Evolutionary conservation across 2,329 filamentous ascomycete genomes (phyloP).

Genomic region (Rhinocladiella similis): DNA sequence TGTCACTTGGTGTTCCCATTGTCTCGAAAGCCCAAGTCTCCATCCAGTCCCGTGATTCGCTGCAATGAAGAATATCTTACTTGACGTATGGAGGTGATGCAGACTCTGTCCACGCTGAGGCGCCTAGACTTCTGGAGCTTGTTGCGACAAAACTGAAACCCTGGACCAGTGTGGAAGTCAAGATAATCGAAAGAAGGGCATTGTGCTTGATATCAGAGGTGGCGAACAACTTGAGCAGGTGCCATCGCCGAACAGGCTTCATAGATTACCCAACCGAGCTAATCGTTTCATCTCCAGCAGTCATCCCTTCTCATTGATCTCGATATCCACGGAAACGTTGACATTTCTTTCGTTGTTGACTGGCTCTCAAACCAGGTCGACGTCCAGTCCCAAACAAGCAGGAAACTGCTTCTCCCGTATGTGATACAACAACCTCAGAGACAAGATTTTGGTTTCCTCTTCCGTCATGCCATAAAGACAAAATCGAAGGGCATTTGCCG

Average conservation of each 20-base stretch:
- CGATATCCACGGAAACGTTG: constrained; percentile 18
- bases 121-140: constrained; percentile 15
- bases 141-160: constrained; percentile 21
- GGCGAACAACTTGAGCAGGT: constrained; percentile 4
- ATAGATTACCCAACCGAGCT: constrained; percentile 2
- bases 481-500: constrained; percentile 33
- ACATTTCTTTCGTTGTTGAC: constrained; percentile 11
- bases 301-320: constrained; percentile 13
- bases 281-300: constrained; percentile 9
- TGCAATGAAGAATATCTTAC: constrained; percentile 6
- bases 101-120: constrained; percentile 8
- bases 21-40: not conserved
- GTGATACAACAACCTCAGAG: constrained; percentile 80
- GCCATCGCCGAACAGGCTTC: not conserved
- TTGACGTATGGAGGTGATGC: constrained; percentile 6
- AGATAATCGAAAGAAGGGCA: constrained; percentile 2
- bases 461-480: constrained; percentile 40
- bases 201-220: constrained; percentile 10
- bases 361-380: constrained; percentile 31
- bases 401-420: constrained; percentile 66
- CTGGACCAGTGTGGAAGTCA: constrained; percentile 20
- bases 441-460: constrained; percentile 95
- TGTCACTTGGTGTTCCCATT: constrained; percentile 33
- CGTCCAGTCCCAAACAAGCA: constrained; percentile 30
- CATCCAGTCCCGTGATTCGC: constrained; percentile 4